Conservation (phyloP, 371 early-diverging fungal species). For the Mucor circinelloides region DNA sequence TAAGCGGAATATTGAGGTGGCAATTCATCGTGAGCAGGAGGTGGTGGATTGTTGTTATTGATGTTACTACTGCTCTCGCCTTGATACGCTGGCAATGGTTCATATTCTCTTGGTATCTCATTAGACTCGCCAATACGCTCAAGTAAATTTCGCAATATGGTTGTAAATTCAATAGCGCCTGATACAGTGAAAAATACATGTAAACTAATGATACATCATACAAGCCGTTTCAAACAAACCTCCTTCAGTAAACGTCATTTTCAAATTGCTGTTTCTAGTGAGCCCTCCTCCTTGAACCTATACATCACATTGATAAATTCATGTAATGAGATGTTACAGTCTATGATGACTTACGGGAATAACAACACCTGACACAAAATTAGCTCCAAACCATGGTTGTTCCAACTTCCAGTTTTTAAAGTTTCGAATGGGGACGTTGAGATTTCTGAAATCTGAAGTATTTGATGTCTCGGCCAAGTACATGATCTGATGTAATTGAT, state of each 20-base stretch:
- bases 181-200: background rate
- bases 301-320: background rate
- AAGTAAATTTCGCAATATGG: conserved; percentile 38
- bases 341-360: conserved; percentile 40
- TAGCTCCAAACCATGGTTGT: conserved; percentile 66
- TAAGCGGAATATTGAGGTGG: conserved; percentile 19
- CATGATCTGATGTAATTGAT: conserved; percentile 25
- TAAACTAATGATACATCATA: background rate
- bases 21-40: conserved; percentile 6
- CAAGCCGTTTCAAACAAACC: conserved; percentile 25
- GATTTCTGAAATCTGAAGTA: conserved; percentile 32
- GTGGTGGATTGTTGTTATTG: background rate
- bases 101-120: conserved; percentile 39
- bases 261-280: conserved; percentile 33
- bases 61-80: background rate
- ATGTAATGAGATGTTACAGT: background rate
- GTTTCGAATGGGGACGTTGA: conserved; percentile 51
- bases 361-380: conserved; percentile 46
- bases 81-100: conserved; percentile 42
- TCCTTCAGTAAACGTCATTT: conserved; percentile 54
- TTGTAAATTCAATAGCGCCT: conserved; percentile 59
- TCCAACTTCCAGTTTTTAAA: conserved; percentile 47
- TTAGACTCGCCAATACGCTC: conserved; percentile 42
- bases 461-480: conserved; percentile 34
- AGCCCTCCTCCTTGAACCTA: conserved; percentile 57